A percentile compares a stretch with the other conserved stretches of the same genome.
phyloP scores from a whole-genome alignment of 2,329 filamentous ascomycete species.

The Xylariomycetidae sp. region DNA sequence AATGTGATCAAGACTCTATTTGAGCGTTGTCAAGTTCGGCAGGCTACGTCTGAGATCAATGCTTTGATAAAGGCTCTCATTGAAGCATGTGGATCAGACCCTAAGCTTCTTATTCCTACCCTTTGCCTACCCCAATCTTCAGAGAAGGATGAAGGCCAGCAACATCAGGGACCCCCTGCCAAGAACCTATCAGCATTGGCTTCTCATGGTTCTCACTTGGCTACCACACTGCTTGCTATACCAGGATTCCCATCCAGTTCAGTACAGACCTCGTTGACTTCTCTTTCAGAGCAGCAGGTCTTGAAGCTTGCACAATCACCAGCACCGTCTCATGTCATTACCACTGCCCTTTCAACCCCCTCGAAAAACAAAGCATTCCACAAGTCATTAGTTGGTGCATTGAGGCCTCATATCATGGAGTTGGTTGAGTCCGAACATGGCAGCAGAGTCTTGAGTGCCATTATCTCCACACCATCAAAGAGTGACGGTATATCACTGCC shows the following conservation, averaged over 20 bases:
- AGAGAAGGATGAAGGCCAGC: constrained; percentile 27
- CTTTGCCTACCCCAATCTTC: constrained; percentile 42
- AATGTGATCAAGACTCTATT: constrained; percentile 78
- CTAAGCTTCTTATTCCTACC: constrained; percentile 43
- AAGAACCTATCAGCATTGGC: constrained; percentile 55
- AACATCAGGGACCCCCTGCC: constrained; percentile 32
- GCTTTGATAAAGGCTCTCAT: constrained; percentile 43
- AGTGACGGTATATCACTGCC: constrained; percentile 45
- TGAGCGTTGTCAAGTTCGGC: constrained; percentile 72
- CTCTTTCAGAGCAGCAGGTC: constrained; percentile 50
- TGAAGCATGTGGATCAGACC: constrained; percentile 42
- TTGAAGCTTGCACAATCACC: constrained; percentile 60
- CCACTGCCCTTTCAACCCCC: constrained; percentile 44
- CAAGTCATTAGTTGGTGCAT: constrained; percentile 46
- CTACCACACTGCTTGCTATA: constrained; percentile 72
- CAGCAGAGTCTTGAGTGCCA: constrained; percentile 45
- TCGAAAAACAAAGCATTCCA: constrained; percentile 50
- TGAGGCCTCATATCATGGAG: constrained; percentile 40
- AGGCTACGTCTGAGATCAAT: constrained; percentile 48
- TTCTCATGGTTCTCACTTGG: constrained; percentile 75
- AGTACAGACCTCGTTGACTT: constrained; percentile 67
- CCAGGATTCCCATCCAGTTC: constrained; percentile 64
- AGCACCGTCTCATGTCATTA: constrained; percentile 42
- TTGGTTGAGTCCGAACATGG: constrained; percentile 48
- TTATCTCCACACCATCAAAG: constrained; percentile 46